A percentile compares a stretch with the other conserved stretches of the same genome.
Conservation (phyloP, 2,329 filamentous ascomycete species). For the Botrytis fragariae region DNA sequence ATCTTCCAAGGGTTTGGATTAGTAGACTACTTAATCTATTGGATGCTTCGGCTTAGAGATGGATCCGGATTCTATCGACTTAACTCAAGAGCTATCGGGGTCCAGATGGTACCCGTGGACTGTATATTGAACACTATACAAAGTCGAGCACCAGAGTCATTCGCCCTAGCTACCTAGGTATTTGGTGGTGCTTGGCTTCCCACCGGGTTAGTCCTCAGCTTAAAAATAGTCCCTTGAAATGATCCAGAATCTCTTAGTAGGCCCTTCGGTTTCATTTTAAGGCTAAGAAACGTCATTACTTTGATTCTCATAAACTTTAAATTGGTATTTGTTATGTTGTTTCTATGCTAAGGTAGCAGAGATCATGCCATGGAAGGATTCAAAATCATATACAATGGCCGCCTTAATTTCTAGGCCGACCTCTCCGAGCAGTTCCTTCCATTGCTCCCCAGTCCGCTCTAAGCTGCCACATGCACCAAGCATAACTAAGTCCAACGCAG, state of each 20-base stretch:
- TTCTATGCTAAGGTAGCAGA: not conserved
- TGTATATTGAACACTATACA: not conserved
- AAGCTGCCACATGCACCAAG: not conserved
- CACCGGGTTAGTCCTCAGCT: not conserved
- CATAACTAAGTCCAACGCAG: constrained; percentile 40
- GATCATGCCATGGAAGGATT: not conserved
- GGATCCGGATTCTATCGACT: not conserved
- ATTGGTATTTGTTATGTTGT: not conserved
- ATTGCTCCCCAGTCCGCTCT: not conserved
- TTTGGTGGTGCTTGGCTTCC: not conserved
- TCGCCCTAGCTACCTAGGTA: not conserved
- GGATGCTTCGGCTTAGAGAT: not conserved
- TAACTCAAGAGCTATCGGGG: not conserved
- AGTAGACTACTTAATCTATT: not conserved
- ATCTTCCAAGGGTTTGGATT: not conserved
- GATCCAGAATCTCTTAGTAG: not conserved
- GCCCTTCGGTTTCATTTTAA: not conserved
- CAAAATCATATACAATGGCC: not conserved
- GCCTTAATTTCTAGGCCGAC: not conserved
- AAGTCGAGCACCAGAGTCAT: not conserved
- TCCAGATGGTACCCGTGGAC: accelerated
- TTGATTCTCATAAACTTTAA: not conserved
- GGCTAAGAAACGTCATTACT: not conserved
- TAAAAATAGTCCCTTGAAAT: not conserved
- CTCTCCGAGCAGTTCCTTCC: not conserved